Evolutionary conservation across 371 early-diverging fungal species (phyloP).

Genomic region (Syncephalastrum monosporum): DNA sequence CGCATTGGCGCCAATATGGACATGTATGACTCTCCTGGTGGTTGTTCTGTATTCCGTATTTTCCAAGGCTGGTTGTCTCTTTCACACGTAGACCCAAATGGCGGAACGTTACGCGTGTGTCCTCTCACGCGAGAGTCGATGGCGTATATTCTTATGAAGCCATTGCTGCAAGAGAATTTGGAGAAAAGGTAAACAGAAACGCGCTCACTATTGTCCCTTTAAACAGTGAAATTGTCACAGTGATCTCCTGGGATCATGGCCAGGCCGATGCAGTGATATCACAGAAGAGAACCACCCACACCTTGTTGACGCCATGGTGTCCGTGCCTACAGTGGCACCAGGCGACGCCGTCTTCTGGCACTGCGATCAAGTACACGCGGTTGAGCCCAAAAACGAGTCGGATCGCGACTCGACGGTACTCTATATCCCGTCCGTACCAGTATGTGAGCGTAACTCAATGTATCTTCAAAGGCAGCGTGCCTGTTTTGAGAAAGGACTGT

Average conservation of each 20-base stretch:
- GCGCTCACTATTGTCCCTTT: too few relatives aligned
- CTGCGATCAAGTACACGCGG: conserved; percentile 36
- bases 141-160: conserved; percentile 37
- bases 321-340: conserved; percentile 26
- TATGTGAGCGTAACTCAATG: conserved; percentile 32
- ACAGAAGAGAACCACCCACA: conserved; percentile 22
- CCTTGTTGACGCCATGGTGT: conserved; percentile 29
- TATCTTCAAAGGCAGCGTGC: conserved; percentile 24
- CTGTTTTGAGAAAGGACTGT: conserved; percentile 27
- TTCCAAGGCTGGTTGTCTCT: conserved; percentile 40
- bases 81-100: conserved; percentile 23
- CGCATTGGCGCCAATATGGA: conserved; percentile 32
- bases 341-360: conserved; percentile 43
- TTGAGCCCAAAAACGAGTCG: conserved; percentile 28
- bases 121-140: conserved; percentile 32
- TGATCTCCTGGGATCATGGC: conserved; percentile 32
- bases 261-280: conserved; percentile 29
- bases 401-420: conserved; percentile 28
- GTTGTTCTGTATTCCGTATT: conserved; percentile 32
- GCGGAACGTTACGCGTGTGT: conserved; percentile 32
- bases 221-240: not conserved
- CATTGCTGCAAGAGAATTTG: conserved; percentile 23
- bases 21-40: conserved; percentile 27
- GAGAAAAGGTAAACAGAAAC: conserved; percentile 3
- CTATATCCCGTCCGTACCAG: conserved; percentile 30